A percentile compares a stretch with the other conserved stretches of the same genome.
These are phyloP conservation scores for Lepidium africanum DNA, from an alignment of 345 rosid genomes.

Conservation along the genomic window DNA sequence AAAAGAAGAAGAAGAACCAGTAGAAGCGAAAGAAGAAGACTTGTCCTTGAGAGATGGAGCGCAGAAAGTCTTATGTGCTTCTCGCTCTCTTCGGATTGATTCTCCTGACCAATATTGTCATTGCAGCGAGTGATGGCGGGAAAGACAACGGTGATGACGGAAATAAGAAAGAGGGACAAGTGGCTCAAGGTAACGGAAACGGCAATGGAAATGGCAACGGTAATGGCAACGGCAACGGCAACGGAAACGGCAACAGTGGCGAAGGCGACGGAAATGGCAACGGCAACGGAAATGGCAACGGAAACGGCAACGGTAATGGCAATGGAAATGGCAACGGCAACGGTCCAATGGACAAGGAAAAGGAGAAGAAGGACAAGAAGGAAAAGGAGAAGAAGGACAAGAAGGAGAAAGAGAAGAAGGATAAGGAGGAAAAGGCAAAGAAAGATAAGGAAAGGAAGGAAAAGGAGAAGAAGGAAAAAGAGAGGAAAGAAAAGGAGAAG, in stretches of 20 bases:
- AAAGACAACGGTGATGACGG: conserved; percentile 5
- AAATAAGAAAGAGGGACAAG: conserved; percentile 5
- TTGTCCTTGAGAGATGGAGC: conserved; percentile 20
- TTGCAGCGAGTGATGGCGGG: conserved; percentile 19
- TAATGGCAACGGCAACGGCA: not conserved
- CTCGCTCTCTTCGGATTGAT: conserved; percentile 33
- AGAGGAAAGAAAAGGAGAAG: conserved; percentile 21
- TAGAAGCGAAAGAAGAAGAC: conserved; percentile 7
- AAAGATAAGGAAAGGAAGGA: conserved; percentile 11
- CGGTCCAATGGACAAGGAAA: not conserved
- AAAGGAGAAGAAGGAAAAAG: conserved; percentile 15
- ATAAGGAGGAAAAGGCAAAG: not conserved
- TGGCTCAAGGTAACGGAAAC: not conserved
- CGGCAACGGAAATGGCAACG: not conserved
- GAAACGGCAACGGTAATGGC: not conserved
- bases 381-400: not conserved
- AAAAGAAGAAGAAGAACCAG: not conserved
- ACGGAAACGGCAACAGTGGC: not conserved
- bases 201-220: conserved; percentile 6
- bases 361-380: not conserved
- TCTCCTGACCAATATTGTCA: conserved; percentile 28
- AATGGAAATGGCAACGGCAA: not conserved
- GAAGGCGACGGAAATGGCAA: not conserved
- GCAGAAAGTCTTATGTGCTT: conserved; percentile 27
- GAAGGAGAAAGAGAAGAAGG: conserved; percentile 5